Conservation (phyloP, 2,329 filamentous ascomycete species). For the Fusarium zealandicum region DNA sequence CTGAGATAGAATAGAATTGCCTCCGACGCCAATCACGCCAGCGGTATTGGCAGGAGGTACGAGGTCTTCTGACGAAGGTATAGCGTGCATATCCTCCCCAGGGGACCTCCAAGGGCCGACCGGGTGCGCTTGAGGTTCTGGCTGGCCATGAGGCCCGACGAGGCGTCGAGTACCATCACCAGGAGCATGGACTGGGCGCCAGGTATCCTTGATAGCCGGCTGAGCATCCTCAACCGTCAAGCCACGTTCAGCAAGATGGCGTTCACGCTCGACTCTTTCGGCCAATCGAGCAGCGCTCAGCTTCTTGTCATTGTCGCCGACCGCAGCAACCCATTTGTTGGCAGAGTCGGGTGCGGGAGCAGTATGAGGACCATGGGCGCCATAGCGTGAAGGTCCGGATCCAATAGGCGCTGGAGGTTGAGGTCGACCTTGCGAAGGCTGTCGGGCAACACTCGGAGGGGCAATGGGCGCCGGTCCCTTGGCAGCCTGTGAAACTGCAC, state of each 20-base stretch:
- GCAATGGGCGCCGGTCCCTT: conserved; percentile 57
- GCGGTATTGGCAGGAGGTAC: conserved; percentile 29
- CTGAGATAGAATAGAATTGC: conserved; percentile 40
- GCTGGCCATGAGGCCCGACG: conserved; percentile 35
- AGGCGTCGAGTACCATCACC: conserved; percentile 48
- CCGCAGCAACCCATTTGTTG: conserved; percentile 53
- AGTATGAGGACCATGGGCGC: conserved; percentile 41
- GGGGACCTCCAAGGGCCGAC: conserved; percentile 43
- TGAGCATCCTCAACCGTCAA: conserved; percentile 54
- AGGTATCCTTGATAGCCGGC: conserved; percentile 60
- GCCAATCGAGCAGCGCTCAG: conserved; percentile 49
- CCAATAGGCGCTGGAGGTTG: conserved; percentile 46
- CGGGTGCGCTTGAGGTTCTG: conserved; percentile 42
- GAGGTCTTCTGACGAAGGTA: conserved; percentile 34
- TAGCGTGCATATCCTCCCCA: conserved; percentile 38
- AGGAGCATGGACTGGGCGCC: conserved; percentile 55
- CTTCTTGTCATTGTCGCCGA: conserved; percentile 57
- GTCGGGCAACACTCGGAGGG: conserved; percentile 44
- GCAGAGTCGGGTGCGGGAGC: conserved; percentile 45
- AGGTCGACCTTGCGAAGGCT: conserved; percentile 39
- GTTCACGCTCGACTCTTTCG: conserved; percentile 52
- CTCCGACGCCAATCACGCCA: conserved; percentile 42
- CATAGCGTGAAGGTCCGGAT: conserved; percentile 43
- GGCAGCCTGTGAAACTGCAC: conserved; percentile 44
- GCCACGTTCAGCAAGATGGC: conserved; percentile 54